Conservation (phyloP, 306 rosid species). For the Cotoneaster glaucophyllus region DNA sequence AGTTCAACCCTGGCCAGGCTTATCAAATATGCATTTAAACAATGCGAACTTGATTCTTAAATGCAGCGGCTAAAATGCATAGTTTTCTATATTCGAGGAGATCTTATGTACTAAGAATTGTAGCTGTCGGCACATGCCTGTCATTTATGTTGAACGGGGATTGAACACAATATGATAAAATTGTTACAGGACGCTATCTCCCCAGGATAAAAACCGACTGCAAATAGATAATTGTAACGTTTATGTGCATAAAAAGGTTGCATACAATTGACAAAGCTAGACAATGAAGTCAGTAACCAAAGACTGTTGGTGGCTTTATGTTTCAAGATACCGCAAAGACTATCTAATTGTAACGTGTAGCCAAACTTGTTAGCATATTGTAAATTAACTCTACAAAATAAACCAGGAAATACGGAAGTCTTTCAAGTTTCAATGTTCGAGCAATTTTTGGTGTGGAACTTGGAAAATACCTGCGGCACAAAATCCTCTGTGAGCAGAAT, state of each 20-base stretch:
- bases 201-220: no score
- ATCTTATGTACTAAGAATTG: not conserved
- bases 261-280: not conserved
- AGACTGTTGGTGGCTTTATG: no score
- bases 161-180: not conserved
- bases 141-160: not conserved
- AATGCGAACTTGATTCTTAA: not conserved
- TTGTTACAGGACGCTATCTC: not conserved
- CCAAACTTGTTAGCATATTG: not conserved
- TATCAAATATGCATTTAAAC: not conserved
- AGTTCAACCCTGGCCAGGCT: not conserved
- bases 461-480: constrained; percentile 64
- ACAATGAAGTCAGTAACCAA: not conserved
- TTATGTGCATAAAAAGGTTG: not conserved
- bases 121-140: not conserved
- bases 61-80: not conserved
- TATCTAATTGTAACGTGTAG: not conserved
- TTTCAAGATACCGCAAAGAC: not conserved
- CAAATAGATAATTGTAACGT: not conserved
- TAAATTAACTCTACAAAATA: not conserved
- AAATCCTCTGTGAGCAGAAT: constrained; percentile 66
- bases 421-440: not conserved
- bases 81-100: not conserved
- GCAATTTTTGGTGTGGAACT: not conserved
- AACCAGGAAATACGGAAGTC: not conserved